Percentiles rank a stretch among this genome's conserved stretches.
Conservation (phyloP, 208 protist genomes). For the Leishmania tropica region DNA sequence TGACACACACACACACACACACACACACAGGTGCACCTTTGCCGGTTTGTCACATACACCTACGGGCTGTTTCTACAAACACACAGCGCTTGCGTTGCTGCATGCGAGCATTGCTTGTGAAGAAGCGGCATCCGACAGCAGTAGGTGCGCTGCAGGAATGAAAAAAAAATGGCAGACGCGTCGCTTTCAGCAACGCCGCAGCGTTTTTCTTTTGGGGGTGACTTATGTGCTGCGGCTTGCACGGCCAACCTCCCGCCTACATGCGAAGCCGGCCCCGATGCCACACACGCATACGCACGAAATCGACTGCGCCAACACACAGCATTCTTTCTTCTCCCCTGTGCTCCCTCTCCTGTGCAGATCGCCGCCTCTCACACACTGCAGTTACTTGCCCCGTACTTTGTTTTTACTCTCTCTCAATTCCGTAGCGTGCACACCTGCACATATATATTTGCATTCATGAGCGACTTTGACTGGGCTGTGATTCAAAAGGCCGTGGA, state of each 20-base stretch:
- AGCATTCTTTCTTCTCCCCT: neutral
- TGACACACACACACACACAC: neutral
- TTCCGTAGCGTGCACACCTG: neutral
- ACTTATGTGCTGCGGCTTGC: neutral
- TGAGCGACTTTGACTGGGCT: slow-evolving; percentile 48
- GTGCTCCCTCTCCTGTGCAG: neutral
- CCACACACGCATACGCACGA: slow-evolving; percentile 14
- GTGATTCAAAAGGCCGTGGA: slow-evolving; percentile 54
- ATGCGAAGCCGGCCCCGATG: neutral
- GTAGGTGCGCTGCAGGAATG: neutral
- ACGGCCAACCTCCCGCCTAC: neutral
- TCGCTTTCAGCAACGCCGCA: neutral
- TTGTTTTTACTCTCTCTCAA: neutral
- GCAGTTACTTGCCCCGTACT: neutral
- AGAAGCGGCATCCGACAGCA: neutral
- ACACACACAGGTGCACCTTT: neutral
- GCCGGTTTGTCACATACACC: neutral
- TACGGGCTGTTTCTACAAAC: neutral
- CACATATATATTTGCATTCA: neutral
- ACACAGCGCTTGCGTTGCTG: neutral
- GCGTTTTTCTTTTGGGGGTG: neutral
- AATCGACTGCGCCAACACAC: neutral
- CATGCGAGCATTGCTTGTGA: neutral
- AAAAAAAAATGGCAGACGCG: neutral
- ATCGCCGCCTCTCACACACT: neutral